Base-by-base conservation (phyloP, 208 protist species). In the Leishmania gerbilli region DNA sequence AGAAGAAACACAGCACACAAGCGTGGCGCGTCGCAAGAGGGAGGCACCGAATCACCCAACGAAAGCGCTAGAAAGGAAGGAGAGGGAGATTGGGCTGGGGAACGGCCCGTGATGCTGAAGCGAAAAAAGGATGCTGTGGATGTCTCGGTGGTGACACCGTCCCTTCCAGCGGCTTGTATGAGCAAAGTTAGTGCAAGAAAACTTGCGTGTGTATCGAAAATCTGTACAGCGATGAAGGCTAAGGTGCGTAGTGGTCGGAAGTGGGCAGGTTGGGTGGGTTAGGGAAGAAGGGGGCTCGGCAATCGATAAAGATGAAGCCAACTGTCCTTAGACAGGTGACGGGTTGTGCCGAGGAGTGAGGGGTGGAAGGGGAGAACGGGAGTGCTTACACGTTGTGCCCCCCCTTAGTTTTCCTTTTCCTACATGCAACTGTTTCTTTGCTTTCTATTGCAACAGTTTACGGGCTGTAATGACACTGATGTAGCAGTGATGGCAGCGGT, bases 11-110 rank as follows among this genome's bases (percentile, higher is more conserved):
- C 69, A 37, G 45, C 1, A 71, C 58, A 80, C 11, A 45, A 2
- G 31, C 53, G 78, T 65, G 49, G 31, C 27, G 13, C 31, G 24
- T 75, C 27, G 7, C 19, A 31, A 40, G 51, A 58, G 71, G 13
- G 71, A 24, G 11, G 47, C 40, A n/a, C 68, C 76, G 42, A 55
- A 11, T 45, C n/a, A 24, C 34, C 45, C 37, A 69, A 45, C 4
- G 49, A 81, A 58, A 81, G 21, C 27, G 62, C 27, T 6, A 76
- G n/a, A 37, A 58, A 60, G 51, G 49, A 34, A 51, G 71, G 31
- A 2, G n/a, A 56, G n/a, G 31, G n/a, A 40, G 45, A 31, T 31
- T 1, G 27, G 34, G 65, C 9, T 2, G 34, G 24, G 40, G 13
- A 37, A 0, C 58, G 31, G 17, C 58, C 45, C 11, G 19, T 51